Evolutionary conservation across 306 rosid species (phyloP).

Genomic region (Bauhinia variegata): DNA sequence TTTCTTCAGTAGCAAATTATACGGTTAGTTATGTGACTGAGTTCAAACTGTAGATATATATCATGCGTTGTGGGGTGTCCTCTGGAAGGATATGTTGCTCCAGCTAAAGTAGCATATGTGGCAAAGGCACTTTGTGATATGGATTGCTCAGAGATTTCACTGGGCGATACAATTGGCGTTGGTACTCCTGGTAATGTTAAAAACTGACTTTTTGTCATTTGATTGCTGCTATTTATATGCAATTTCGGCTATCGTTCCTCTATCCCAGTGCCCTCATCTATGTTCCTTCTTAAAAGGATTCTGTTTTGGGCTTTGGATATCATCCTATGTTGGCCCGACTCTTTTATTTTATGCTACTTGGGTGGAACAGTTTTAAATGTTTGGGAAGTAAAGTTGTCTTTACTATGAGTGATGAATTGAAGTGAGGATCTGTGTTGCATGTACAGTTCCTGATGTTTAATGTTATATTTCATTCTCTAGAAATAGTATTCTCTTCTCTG

Average conservation of each 20-base stretch:
- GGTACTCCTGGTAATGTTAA: conserved; percentile 86
- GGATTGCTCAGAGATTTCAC: conserved; percentile 93
- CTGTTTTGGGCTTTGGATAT: conserved; percentile 22
- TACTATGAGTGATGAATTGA: conserved; percentile 5
- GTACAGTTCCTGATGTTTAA: neutral
- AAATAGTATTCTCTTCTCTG: conserved; percentile 21
- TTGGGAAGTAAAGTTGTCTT: conserved; percentile 7
- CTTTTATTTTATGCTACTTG: conserved; percentile 16
- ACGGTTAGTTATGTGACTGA: conserved; percentile 18
- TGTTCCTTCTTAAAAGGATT: conserved; percentile 21
- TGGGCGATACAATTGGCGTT: conserved; percentile 96
- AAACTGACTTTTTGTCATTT: conserved; percentile 13
- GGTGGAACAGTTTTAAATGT: conserved; percentile 2
- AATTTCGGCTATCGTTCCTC: conserved; percentile 5
- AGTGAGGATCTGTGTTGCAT: conserved; percentile 8
- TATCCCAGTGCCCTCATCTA: conserved; percentile 9
- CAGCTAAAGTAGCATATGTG: conserved; percentile 79
- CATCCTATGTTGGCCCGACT: conserved; percentile 14
- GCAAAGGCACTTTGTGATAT: conserved; percentile 77
- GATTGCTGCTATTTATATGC: neutral
- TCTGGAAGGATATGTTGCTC: conserved; percentile 75
- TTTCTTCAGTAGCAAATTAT: conserved; percentile 22
- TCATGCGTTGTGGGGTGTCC: conserved; percentile 98
- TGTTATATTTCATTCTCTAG: conserved; percentile 10
- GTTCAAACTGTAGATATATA: conserved; percentile 59